These are phyloP conservation scores for Neoboletus subvelutipes DNA, from an alignment of 768 basidiomycete species.

Conservation along the genomic window DNA sequence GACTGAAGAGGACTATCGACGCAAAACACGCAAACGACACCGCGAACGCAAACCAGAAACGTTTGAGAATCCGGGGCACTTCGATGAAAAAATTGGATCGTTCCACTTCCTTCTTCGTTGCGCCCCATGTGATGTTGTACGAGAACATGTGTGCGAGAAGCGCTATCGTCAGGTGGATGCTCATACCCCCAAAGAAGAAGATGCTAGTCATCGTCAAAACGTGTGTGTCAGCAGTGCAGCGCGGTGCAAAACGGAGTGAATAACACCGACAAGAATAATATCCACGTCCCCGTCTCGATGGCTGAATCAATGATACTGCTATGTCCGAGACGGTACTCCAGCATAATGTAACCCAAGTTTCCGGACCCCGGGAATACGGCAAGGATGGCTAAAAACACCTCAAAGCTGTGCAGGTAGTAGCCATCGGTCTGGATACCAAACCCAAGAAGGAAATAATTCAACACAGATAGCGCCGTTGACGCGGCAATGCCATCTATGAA, in stretches of 20 bases:
- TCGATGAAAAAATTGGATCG: constrained; percentile 90
- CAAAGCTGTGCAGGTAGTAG: constrained; percentile 76
- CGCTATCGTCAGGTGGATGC: constrained; percentile 51
- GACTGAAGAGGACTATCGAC: constrained; percentile 56
- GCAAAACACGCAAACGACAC: constrained; percentile 51
- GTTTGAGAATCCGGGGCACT: constrained; percentile 77
- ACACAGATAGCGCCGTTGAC: constrained; percentile 55
- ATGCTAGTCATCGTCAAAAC: constrained; percentile 26
- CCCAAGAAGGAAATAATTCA: constrained; percentile 76
- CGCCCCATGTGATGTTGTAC: constrained; percentile 59
- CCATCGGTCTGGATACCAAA: constrained; percentile 71
- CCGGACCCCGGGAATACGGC: constrained; percentile 75
- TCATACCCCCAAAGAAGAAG: constrained; percentile 58
- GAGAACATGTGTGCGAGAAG: constrained; percentile 59
- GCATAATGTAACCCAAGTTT: constrained; percentile 64
- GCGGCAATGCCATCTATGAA: constrained; percentile 56
- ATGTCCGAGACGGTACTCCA: constrained; percentile 70
- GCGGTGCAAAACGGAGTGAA: no score
- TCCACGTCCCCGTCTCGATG: constrained; percentile 26
- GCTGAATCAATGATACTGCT: constrained; percentile 14
- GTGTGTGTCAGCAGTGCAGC: neutral
- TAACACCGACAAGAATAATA: constrained; percentile 38
- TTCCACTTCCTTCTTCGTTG: constrained; percentile 81
- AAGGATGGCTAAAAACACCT: constrained; percentile 72
- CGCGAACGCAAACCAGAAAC: constrained; percentile 68